Conservation (phyloP, 352 stramenopile species). For the Phytophthora cactorum region DNA sequence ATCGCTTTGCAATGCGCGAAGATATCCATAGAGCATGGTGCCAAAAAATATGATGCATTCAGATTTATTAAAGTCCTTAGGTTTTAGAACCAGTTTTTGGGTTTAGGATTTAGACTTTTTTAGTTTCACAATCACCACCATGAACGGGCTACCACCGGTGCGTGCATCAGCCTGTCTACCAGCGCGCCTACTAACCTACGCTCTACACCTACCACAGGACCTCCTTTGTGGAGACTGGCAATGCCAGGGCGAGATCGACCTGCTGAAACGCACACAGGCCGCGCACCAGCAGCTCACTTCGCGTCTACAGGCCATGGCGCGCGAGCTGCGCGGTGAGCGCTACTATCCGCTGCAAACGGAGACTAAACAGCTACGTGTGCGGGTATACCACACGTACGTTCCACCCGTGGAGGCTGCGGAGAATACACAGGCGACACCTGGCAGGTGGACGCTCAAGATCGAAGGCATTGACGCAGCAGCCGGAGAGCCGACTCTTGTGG, state of each 20-base stretch:
- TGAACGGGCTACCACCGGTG: constrained; percentile 34
- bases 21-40: constrained; percentile 1
- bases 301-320: constrained; percentile 53
- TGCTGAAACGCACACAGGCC: constrained; percentile 52
- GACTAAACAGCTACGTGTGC: constrained; percentile 60
- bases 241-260: constrained; percentile 59
- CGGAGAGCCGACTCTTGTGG: constrained; percentile 43
- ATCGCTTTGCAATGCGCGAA: background rate
- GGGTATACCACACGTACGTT: constrained; percentile 68
- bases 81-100: too few species aligned
- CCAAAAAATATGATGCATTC: background rate
- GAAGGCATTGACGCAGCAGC: constrained; percentile 51
- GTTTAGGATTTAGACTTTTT: too few species aligned
- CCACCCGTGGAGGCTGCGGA: constrained; percentile 48
- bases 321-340: constrained; percentile 62
- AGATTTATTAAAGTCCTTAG: too few species aligned
- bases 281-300: constrained; percentile 52
- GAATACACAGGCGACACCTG: constrained; percentile 36
- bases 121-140: constrained; percentile 3
- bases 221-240: constrained; percentile 62
- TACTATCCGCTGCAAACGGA: constrained; percentile 72
- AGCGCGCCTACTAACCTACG: background rate
- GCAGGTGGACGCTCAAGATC: constrained; percentile 72
- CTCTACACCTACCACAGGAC: constrained; percentile 32
- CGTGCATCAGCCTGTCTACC: background rate